Base-by-base conservation (phyloP, 192 early-diverging fungal genomes). In the Gryganskiella cystojenkinii region DNA sequence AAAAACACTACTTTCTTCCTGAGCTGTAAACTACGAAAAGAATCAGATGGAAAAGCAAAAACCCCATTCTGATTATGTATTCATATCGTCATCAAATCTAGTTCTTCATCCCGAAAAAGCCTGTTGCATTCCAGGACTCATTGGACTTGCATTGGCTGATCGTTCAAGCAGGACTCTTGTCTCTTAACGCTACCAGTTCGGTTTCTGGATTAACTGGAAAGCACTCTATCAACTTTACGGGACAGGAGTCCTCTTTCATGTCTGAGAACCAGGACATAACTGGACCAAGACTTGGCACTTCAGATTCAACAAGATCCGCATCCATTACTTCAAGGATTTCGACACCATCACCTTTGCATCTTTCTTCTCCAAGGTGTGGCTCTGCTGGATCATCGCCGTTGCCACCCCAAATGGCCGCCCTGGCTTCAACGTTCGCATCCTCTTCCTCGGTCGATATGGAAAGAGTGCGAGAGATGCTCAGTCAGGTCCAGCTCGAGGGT, bases 81-180 rank as follows among this genome's bases (percentile, higher is more conserved):
- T 43, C 24, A n/a, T n/a, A n/a, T n/a, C n/a, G n/a, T n/a, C n/a
- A n/a, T n/a, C n/a, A n/a, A n/a, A n/a, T n/a, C n/a, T 57, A 78
- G 74, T 78, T 78, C 34, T 78, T 78, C 19, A 56, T 78, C 9
- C 74, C 74, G 10, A 74, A 66, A 19, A 40, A 62, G 20, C 65
- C 63, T n/a, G 28, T 22, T 6, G 42, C 35, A 19, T 58, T 67
- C 27, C 54, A 57, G 55, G 67, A 61, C 13, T 30, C 55, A 15
- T 30, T 69, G 24, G 45, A 34, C 17, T 22, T 78, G 8, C 74
- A 78, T 8, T 64, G 74, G 66, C 30, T 78, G 28, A 33, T 64
- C 31, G 17, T 78, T 24, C 66, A 78, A 17, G 73, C 53, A 53
- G 24, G 37, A 40, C 7, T 40, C 37, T 5, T 40, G n/a, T n/a